Base-by-base conservation (phyloP, 352 stramenopile genomes). In the Pythium coloratum region DNA sequence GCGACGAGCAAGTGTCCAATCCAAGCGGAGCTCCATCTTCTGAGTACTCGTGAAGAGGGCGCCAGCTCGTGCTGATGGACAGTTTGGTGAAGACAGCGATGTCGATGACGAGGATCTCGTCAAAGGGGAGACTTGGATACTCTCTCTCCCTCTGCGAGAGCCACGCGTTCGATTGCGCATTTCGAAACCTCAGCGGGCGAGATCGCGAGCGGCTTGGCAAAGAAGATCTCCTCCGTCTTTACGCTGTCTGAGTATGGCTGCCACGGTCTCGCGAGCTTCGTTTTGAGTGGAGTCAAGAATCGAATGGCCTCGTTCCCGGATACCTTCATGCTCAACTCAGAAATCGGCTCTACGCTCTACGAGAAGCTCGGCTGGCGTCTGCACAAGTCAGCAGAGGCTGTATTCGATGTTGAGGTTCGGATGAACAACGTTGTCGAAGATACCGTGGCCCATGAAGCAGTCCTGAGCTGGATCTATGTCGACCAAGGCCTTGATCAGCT, bases 301-400 rank as follows among this genome's bases (percentile, higher is more conserved):
- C 66, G 76, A 3, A 61, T 89, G 58, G 46, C 32, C 51, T 16
- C 67, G 50, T 50, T 78, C 1, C 76, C 75, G 16, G 42, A 65
- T 0, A 66, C 78, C 7, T 40, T 89, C 18, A 78, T 78, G 32
- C 67, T 92, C 10, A 90, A 89, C 60, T 90, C 83, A 32, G 81
- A 90, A 56, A 87, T 92, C 59, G 81, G 83, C 1, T 76, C 83
- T 26, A 77, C 61, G n/a, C 90, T 76, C 65, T 92, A 92, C 65
- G 78, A 84, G 60, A 72, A 65, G 2, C 75, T 89, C 18, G 81
- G 83, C 18, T 92, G 83, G 83, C 76, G 64, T 3, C 49, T 82
- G 24, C 68, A 89, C 69, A 66, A 79, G 40, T 89, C 80, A 0
- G 75, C 66, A 2, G 75, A 82, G 58, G 81, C 75, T 0, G 73